Base-by-base conservation (phyloP, 2,329 filamentous ascomycete genomes). In the Paraphaeosphaeria sporulosa region DNA sequence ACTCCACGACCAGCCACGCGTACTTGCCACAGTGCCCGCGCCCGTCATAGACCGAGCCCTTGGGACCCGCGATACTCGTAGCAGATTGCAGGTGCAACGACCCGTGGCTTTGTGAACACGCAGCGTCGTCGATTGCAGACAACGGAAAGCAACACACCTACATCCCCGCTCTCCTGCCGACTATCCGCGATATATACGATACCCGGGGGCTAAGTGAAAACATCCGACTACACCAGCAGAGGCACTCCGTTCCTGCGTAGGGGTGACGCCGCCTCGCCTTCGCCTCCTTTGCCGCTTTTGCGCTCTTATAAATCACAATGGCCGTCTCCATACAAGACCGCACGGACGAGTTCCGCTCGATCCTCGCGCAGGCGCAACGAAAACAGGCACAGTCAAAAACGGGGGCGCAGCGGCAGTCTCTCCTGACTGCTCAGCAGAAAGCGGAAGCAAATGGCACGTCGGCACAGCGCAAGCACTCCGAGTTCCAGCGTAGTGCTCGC, bases 341-440 rank as follows among this genome's bases (percentile, higher is more conserved):
- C 75, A 99, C 95, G 59, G 86, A 89, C 75, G 95, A 99, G 85
- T 99, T 99, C 85, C 90, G 90, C 77, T 91, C 93, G 65, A 96
- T 98, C 73, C 87, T 98, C 64, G 84, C 87, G 48, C 92, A 96
- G 76, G 91, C 92, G 54, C 93, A 96, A 80, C 91, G 90, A 74
- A 87, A 89, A 65, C 89, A 95, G 72, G 88, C 89, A 34, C 86
- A 89, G 12, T 88, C 87, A 61, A 97, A 96, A 81, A 74, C 90
- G 54, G 88, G 91, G 71, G 85, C 90, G 34, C 92, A 96, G 79
- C 87, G 91, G 68, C 90, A 93, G 76, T 93, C 91, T 44, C 87
- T 97, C 53, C 84, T 97, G 61, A 89, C 86, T 49, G 88, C 91
- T 69, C 84, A 89, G 48, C 89, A 94, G 78, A 82, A 82, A 66